Percentiles rank a stretch among this genome's conserved stretches.
Conservation (phyloP, 768 basidiomycete genomes). For the Lentinula detonsa region DNA sequence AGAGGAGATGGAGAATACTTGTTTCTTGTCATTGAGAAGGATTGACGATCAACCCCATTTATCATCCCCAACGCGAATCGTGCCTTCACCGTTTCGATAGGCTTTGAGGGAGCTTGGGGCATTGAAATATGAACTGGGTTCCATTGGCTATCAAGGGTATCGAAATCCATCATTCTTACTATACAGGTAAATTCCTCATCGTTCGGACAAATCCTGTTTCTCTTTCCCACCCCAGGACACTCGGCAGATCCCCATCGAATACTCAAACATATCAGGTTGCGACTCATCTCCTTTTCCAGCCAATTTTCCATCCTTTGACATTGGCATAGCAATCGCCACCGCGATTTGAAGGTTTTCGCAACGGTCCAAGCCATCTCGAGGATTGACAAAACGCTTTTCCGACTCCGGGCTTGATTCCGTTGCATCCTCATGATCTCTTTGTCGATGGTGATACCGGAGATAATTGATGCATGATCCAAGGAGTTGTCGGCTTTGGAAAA, state of each 20-base stretch:
- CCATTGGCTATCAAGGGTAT: neutral
- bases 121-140: neutral
- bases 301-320: constrained; percentile 3
- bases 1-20: constrained; percentile 27
- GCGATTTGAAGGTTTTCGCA: constrained; percentile 25
- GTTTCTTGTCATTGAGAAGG: constrained; percentile 43
- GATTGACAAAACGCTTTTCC: neutral
- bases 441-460: neutral
- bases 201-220: neutral
- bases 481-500: neutral
- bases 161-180: neutral
- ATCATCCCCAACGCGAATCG: neutral
- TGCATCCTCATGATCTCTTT: neutral
- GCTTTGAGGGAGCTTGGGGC: neutral
- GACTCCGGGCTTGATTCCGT: neutral
- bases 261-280: neutral
- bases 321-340: constrained; percentile 37
- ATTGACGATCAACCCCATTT: neutral
- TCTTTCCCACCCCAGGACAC: neutral
- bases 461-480: neutral
- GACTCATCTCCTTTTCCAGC: neutral
- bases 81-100: neutral
- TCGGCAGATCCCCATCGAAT: neutral
- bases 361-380: neutral
- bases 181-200: neutral